Base-by-base conservation (phyloP, 73 alveolate genomes). In the Paramecium bursaria region DNA sequence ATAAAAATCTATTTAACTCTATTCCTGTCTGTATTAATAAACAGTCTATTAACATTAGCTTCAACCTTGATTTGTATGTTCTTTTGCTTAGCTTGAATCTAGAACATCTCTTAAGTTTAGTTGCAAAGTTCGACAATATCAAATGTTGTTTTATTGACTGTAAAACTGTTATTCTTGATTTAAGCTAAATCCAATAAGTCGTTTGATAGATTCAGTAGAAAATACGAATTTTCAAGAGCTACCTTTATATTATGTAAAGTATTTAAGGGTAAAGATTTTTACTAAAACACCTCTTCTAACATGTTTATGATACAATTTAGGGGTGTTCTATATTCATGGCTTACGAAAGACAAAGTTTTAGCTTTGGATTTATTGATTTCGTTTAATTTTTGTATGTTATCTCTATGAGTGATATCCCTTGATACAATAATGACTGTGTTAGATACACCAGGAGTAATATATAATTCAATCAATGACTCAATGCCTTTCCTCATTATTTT, bases 181-280 rank as follows among this genome's bases (percentile, higher is more conserved):
- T 57, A 57, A n/a, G 76, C 76, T 29, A 57, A 57, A 57, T 57
- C 76, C 13, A 57, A 50, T 57, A 57, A 57, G 33, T 57, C 76
- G 33, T 57, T 57, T 10, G 76, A n/a, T 21, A 57, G 15, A 57
- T 57, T 57, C 15, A 57, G 33, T 10, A 57, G 49, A 57, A 30
- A 50, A 3, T 57, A 11, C 2, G 76, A 57, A 29, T 50, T 57
- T 57, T 57, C 76, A 14, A 57, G 33, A 57, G 76, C 76, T 27
- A 57, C n/a, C n/a, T n/a, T n/a, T 57, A 57, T 57, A 50, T 57
- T 30, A 57, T 21, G 33, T 30, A 30, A 30, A 13, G 33, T 57
- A 48, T 57, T 57, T 30, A 57, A 30, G 27, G 3, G 33, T 21
- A 6, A 30, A 29, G 17, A 57, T 50, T 50, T 30, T 57, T 15